phyloP scores from a whole-genome alignment of 805 yeast genomes.

The Candida sakaeoensis region DNA sequence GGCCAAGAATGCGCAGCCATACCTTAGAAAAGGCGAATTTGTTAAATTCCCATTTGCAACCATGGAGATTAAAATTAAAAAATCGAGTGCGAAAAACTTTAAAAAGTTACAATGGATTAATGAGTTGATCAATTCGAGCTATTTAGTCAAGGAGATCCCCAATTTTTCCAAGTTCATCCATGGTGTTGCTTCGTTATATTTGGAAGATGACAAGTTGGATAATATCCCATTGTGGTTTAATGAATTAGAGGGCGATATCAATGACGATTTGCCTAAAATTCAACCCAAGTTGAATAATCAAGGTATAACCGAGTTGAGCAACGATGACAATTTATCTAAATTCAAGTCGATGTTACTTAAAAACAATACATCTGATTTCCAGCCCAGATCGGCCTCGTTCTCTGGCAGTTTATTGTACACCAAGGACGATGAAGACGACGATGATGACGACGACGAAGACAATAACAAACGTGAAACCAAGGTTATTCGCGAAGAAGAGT shows the following conservation, averaged over 20 bases:
- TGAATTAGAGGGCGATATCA: conserved; percentile 71
- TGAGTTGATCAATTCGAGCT: conserved; percentile 70
- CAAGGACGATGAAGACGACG: conserved; percentile 11
- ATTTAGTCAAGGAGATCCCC: conserved; percentile 89
- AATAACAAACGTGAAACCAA: conserved; percentile 31
- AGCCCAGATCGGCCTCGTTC: conserved; percentile 38
- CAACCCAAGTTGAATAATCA: conserved; percentile 44
- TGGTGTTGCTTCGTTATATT: conserved; percentile 82
- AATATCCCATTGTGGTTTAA: conserved; percentile 93
- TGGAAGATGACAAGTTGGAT: conserved; percentile 88
- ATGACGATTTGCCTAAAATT: conserved; percentile 67
- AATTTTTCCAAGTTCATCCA: conserved; percentile 90
- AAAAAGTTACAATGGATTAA: conserved; percentile 73
- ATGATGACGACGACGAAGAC: conserved; percentile 9
- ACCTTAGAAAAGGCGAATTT: conserved; percentile 82
- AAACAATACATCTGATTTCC: conserved; percentile 23
- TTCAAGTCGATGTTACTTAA: conserved; percentile 37
- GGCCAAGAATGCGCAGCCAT: conserved; percentile 61
- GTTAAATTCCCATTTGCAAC: conserved; percentile 81
- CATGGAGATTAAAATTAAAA: conserved; percentile 72
- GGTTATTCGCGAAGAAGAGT: conserved; percentile 35
- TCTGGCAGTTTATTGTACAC: conserved; percentile 27
- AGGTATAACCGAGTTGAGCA: conserved; percentile 8
- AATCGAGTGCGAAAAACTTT: conserved; percentile 27
- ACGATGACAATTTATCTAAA: conserved; percentile 43